These are phyloP conservation scores for Martiniozyma asiatica DNA, from an alignment of 1,139 yeast species.

Conservation along the genomic window DNA sequence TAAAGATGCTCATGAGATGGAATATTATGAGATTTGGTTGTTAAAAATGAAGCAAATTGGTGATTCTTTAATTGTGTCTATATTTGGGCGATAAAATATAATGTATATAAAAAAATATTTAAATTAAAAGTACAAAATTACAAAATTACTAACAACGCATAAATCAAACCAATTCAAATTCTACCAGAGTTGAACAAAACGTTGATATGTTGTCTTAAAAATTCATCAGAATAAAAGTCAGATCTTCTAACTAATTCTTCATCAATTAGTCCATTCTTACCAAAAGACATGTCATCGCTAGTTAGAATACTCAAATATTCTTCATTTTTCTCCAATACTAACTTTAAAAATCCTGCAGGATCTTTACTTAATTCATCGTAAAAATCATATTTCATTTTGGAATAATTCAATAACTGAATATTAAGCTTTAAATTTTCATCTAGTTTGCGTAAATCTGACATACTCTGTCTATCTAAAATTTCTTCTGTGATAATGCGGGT, in stretches of 20 bases:
- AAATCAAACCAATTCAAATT: no score
- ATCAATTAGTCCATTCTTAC: slow-evolving; percentile 77
- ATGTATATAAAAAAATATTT: no score
- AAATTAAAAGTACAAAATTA: no score
- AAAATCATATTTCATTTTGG: slow-evolving; percentile 55
- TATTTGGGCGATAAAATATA: no score
- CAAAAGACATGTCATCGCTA: slow-evolving; percentile 66
- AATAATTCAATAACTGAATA: slow-evolving; percentile 39
- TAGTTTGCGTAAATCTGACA: slow-evolving; percentile 30
- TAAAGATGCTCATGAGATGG: no score
- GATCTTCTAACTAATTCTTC: slow-evolving; percentile 84
- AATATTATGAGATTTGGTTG: no score
- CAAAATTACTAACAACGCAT: no score
- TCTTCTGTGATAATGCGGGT: slow-evolving; percentile 22
- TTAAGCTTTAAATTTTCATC: slow-evolving; percentile 39
- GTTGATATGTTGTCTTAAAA: slow-evolving; percentile 66
- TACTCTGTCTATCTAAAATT: slow-evolving; percentile 18
- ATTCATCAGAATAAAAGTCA: slow-evolving; percentile 65
- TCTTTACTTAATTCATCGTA: slow-evolving; percentile 61
- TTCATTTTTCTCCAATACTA: slow-evolving; percentile 23
- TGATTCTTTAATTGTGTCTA: no score
- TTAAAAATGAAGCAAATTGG: no score
- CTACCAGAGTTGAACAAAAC: slow-evolving; percentile 47
- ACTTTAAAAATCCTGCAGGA: slow-evolving; percentile 64
- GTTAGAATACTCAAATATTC: slow-evolving; percentile 67